Percentiles rank a stretch among this genome's conserved stretches.
These are phyloP conservation scores for Fraxinus albicans DNA, from an alignment of 305 asterid species.

Conservation along the genomic window DNA sequence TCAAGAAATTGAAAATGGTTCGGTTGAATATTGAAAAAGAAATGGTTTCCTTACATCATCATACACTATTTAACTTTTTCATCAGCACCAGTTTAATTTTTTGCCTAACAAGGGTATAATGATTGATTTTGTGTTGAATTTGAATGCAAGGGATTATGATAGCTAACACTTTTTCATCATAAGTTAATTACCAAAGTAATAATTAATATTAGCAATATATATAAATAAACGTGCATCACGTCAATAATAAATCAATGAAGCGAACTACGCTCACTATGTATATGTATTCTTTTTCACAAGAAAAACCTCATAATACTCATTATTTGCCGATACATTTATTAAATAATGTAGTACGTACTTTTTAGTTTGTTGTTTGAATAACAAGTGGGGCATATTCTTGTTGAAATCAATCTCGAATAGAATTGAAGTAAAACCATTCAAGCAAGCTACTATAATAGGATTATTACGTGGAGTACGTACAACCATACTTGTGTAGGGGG, in stretches of 20 bases:
- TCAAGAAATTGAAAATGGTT: constrained; percentile 30
- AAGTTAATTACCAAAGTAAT: not conserved
- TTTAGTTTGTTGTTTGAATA: not conserved
- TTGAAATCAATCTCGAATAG: not conserved
- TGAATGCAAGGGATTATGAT: not conserved
- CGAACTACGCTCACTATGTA: not conserved
- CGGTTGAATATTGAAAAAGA: constrained; percentile 22
- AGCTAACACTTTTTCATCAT: not conserved
- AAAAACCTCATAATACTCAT: not conserved
- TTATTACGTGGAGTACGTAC: too few species aligned
- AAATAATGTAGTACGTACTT: too few species aligned
- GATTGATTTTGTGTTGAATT: not conserved
- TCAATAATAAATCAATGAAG: not conserved
- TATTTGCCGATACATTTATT: not conserved
- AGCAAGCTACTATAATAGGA: not conserved
- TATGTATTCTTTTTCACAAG: not conserved
- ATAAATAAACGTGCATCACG: too few species aligned
- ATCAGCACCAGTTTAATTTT: too few species aligned
- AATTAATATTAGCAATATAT: not conserved
- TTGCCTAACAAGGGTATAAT: not conserved
- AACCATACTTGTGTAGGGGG: too few species aligned
- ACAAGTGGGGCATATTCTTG: not conserved
- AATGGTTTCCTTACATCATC: not conserved
- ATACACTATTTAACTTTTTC: not conserved
- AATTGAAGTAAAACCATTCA: not conserved